Evolutionary conservation across 192 early-diverging fungal species (phyloP).

Genomic region (Linnemannia hyalina): DNA sequence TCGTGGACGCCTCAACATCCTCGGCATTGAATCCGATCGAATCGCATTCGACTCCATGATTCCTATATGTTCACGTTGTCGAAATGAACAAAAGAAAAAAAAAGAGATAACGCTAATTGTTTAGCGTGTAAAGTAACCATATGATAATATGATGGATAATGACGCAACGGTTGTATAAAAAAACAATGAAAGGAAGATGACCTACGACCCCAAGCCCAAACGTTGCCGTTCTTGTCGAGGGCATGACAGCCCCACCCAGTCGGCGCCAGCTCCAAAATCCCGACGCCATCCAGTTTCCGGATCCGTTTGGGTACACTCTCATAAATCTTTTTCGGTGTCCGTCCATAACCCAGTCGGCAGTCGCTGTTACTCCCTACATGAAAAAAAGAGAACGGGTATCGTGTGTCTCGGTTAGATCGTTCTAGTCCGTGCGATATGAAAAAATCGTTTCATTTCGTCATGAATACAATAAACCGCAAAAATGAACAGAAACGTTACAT

Average conservation of each 20-base stretch:
- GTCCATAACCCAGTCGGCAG: conserved; percentile 40
- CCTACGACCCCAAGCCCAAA: conserved; percentile 56
- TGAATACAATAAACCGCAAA: too few relatives aligned
- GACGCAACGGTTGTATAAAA: background rate
- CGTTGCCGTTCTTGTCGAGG: conserved; percentile 37
- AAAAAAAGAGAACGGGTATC: background rate
- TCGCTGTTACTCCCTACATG: conserved; percentile 34
- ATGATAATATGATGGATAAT: background rate
- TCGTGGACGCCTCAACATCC: conserved; percentile 38
- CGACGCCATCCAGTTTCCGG: conserved; percentile 35
- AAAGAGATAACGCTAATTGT: background rate
- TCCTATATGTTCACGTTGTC: conserved; percentile 10
- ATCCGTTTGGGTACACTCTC: conserved; percentile 49
- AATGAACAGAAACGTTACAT: background rate
- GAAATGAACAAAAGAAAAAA: background rate
- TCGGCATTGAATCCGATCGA: conserved; percentile 30
- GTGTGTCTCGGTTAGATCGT: background rate
- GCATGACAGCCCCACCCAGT: conserved; percentile 52
- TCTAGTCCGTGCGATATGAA: background rate
- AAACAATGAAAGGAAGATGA: background rate
- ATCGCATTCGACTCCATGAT: conserved; percentile 44
- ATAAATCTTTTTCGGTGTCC: conserved; percentile 37
- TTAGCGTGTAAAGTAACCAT: background rate
- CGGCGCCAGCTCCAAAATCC: conserved; percentile 38
- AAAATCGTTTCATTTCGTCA: background rate